Percentiles rank a stretch among this genome's conserved stretches.
Evolutionary conservation across 225 moss, liverwort and hornwort species (phyloP).

Genomic region (Sphagnum tenellum): DNA sequence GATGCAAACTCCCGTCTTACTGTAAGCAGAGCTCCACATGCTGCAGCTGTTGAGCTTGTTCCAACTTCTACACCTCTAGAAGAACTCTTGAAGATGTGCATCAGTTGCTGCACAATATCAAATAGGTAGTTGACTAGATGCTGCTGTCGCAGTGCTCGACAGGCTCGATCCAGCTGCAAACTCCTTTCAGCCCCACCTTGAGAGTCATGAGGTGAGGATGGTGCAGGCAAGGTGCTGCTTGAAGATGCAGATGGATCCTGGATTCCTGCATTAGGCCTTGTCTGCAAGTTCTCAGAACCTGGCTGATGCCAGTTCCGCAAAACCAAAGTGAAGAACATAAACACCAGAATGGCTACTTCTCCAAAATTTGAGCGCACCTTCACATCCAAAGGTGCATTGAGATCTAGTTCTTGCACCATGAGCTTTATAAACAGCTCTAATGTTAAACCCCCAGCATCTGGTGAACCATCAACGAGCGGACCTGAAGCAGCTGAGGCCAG

Average conservation of each 20-base stretch:
- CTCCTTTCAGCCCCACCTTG: conserved; percentile 47
- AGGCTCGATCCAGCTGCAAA: conserved; percentile 75
- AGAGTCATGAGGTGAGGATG: conserved; percentile 39
- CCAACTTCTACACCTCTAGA: conserved; percentile 53
- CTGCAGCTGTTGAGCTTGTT: conserved; percentile 57
- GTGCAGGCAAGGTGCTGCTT: conserved; percentile 23
- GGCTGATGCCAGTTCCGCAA: conserved; percentile 98
- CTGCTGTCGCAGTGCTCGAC: conserved; percentile 81
- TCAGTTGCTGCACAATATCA: conserved; percentile 77
- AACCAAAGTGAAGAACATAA: conserved; percentile 97
- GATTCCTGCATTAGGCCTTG: conserved; percentile 35
- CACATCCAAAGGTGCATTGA: conserved; percentile 58
- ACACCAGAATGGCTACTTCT: conserved; percentile 85
- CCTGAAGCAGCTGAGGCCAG: conserved; percentile 94
- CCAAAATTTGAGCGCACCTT: conserved; percentile 83
- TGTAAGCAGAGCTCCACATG: conserved; percentile 86
- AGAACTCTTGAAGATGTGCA: conserved; percentile 75
- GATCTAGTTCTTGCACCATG: conserved; percentile 88
- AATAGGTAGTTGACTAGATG: conserved; percentile 68
- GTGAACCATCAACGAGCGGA: conserved; percentile 69
- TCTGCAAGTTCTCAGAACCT: conserved; percentile 73
- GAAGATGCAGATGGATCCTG: conserved; percentile 30
- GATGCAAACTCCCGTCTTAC: conserved; percentile 95
- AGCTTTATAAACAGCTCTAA: conserved; percentile 84
- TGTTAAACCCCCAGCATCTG: conserved; percentile 62